Conservation (phyloP, 2,329 filamentous ascomycete species). For the Amauroascus niger region DNA sequence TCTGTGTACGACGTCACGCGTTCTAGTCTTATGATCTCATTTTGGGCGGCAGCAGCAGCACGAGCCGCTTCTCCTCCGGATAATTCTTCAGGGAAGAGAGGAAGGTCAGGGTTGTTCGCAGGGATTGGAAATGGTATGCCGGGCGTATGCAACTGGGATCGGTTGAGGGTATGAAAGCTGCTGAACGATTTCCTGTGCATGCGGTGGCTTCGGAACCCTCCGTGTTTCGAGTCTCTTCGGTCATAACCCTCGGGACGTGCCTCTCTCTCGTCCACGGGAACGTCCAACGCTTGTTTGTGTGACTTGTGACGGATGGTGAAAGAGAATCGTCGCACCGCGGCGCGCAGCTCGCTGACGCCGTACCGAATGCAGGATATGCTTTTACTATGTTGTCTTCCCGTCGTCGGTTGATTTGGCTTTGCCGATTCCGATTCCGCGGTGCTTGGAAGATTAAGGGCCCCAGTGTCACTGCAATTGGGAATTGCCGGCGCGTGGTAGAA, state of each 20-base stretch:
- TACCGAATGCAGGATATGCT: conserved; percentile 37
- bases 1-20: conserved; percentile 21
- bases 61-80: conserved; percentile 38
- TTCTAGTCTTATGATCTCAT: conserved; percentile 32
- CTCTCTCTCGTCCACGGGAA: conserved; percentile 7
- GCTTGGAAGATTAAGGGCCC: background rate
- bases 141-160: conserved; percentile 25
- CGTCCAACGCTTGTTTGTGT: conserved; percentile 6
- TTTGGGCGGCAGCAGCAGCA: conserved; percentile 43
- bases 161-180: conserved; percentile 28
- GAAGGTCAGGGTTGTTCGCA: conserved; percentile 31
- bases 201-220: conserved; percentile 24
- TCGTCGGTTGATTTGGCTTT: background rate
- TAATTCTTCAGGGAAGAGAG: conserved; percentile 33
- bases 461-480: background rate
- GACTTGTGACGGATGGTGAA: conserved; percentile 32
- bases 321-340: conserved; percentile 34
- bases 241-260: conserved; percentile 9
- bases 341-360: conserved; percentile 34
- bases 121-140: conserved; percentile 27
- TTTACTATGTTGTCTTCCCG: conserved; percentile 23
- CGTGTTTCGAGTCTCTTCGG: conserved; percentile 20
- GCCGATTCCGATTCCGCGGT: background rate
- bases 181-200: conserved; percentile 31
- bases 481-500: conserved; percentile 11